A percentile compares a stretch with the other conserved stretches of the same genome.
phyloP scores from a whole-genome alignment of 202 grass and related monocot genomes.

The Eragrostis tef region DNA sequence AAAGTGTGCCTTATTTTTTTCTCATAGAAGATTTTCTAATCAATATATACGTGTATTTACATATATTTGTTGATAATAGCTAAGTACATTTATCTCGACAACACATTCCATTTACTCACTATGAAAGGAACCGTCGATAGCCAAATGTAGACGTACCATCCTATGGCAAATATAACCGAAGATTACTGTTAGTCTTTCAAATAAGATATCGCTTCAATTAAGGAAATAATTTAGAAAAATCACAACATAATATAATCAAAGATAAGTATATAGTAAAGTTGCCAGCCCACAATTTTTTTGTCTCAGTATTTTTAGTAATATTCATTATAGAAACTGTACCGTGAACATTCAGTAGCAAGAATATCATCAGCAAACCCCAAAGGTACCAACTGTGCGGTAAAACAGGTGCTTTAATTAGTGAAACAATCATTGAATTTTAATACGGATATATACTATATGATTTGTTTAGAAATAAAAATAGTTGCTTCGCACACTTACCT shows the following conservation, averaged over 20 bases:
- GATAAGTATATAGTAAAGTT: not conserved
- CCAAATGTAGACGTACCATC: slow-evolving; percentile 83
- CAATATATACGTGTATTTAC: not conserved
- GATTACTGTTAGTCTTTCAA: not conserved
- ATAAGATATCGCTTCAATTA: not conserved
- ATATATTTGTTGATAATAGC: not conserved
- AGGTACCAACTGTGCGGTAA: slow-evolving; percentile 84
- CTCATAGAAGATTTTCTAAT: not conserved
- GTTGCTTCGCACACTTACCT: slow-evolving; percentile 45
- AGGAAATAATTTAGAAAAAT: not conserved
- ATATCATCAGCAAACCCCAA: slow-evolving; percentile 76
- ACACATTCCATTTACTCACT: slow-evolving; percentile 55
- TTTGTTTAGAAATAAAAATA: not conserved
- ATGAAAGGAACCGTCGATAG: slow-evolving; percentile 59
- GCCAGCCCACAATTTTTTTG: not conserved
- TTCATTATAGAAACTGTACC: slow-evolving; percentile 45
- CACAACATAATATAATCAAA: not conserved
- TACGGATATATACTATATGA: not conserved
- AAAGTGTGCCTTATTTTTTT: not conserved
- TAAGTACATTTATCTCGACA: not conserved
- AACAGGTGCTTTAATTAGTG: slow-evolving; percentile 15
- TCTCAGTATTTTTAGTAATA: not conserved
- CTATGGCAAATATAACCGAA: slow-evolving; percentile 35
- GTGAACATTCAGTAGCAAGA: slow-evolving; percentile 79
- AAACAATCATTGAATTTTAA: not conserved